Evolutionary conservation across 495 filamentous ascomycete species (phyloP), one percentile per base, ranked within the genome.

Genomic region (Daldinia childiae): DNA sequence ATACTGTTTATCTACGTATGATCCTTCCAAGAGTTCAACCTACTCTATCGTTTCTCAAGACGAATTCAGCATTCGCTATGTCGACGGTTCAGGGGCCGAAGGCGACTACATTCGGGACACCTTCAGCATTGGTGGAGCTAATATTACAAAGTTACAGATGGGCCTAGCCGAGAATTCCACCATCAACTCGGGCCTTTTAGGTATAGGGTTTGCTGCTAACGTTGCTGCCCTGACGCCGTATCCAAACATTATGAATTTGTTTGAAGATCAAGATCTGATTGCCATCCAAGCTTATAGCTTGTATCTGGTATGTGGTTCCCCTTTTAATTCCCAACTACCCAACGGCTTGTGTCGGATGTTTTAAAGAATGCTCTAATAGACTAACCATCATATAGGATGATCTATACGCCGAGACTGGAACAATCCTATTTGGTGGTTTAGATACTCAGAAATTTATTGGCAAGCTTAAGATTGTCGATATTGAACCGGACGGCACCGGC

Each of bases 381-480:
- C 60, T 73, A 52, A 73, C 17, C 19, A 45, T 58, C 45, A 21
- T 36, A 7, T 63, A 78, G 76, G 73, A 88, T 76, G 84, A 86
- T 70, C 75, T 83, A 6, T 81, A 89, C 29, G 84, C 91, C 51
- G 87, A 86, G 51, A 88, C 90, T 1, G 95, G 95, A 17, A 87
- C 87, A 32, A 90, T 99, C 62, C 84, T 99, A 32, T 98, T 99
- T 72, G 95, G 95, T 45, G 96, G 95, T 32, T 87, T 98, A 32
- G 91, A 99, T 76, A 92, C 88, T 0, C 87, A 87, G 61, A 98
- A 97, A 78, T 99, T 90, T 79, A 85, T 86, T 43, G 95, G 94
- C 38, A 71, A 82, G 14, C 87, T 99, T 3, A 70, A 87, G 39
- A 90, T 89, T 4, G 77, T 98, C 1, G 92, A 93, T 21, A 87